Percentiles rank a stretch among this genome's conserved stretches.
phyloP scores from a whole-genome alignment of 1,139 yeast genomes.

The Ashbya aceris region DNA sequence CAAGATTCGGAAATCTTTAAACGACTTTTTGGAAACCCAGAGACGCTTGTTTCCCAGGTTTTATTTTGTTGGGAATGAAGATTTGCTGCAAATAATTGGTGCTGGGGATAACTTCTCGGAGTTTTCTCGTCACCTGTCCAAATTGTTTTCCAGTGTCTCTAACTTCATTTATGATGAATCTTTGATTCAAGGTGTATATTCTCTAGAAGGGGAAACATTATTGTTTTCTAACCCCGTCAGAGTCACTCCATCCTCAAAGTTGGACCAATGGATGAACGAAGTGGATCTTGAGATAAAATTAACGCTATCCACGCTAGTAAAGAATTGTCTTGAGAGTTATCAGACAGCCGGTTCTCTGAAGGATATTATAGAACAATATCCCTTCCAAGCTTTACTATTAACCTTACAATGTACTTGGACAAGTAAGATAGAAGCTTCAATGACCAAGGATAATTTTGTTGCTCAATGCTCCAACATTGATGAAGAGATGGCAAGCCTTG shows the following conservation, averaged over 20 bases:
- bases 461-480: background rate
- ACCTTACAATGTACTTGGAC: conserved; percentile 58
- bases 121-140: conserved; percentile 54
- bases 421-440: conserved; percentile 28
- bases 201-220: conserved; percentile 59
- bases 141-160: conserved; percentile 64
- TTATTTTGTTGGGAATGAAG: conserved; percentile 87
- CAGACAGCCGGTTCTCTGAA: conserved; percentile 9
- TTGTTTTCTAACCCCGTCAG: conserved; percentile 39
- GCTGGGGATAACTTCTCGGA: conserved; percentile 41
- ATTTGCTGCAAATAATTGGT: conserved; percentile 75
- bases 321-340: conserved; percentile 25
- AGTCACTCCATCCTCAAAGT: conserved; percentile 34
- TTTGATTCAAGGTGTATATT: conserved; percentile 41
- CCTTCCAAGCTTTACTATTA: conserved; percentile 52
- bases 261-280: conserved; percentile 55
- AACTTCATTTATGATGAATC: conserved; percentile 36
- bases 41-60: conserved; percentile 73
- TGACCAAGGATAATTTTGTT: background rate
- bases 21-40: conserved; percentile 74
- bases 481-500: background rate
- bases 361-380: conserved; percentile 29
- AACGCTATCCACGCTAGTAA: conserved; percentile 37
- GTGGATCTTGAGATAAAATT: conserved; percentile 47
- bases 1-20: conserved; percentile 56